These are phyloP conservation scores for Beauveria sp. DNA, from an alignment of 2,329 filamentous ascomycete species.

Conservation along the genomic window DNA sequence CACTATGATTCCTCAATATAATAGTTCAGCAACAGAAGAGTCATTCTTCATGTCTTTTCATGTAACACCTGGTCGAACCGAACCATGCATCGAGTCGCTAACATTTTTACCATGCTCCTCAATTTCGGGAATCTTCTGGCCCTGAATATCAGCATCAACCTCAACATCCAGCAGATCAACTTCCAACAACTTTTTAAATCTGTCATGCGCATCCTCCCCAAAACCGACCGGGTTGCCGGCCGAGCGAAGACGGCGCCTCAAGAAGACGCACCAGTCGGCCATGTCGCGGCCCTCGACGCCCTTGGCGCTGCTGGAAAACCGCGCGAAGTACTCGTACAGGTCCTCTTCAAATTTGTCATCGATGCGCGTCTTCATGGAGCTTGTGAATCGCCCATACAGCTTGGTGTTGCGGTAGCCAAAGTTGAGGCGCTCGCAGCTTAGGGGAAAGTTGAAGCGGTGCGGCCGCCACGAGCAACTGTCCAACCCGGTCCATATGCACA, in stretches of 20 bases:
- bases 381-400: conserved; percentile 27
- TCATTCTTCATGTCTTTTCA: too few relatives aligned
- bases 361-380: conserved; percentile 25
- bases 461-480: too few relatives aligned
- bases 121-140: neutral
- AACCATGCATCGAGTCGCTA: conserved; percentile 11
- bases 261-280: conserved; percentile 17
- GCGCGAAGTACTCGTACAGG: conserved; percentile 18
- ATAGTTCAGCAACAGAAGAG: neutral
- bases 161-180: neutral
- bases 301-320: conserved; percentile 6
- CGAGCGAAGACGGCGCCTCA: conserved; percentile 10
- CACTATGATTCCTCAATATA: neutral
- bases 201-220: neutral
- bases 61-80: neutral
- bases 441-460: conserved; percentile 17
- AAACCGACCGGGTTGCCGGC: neutral
- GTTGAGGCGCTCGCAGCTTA: conserved; percentile 19
- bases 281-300: conserved; percentile 12
- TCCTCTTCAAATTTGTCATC: conserved; percentile 34
- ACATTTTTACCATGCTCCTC: neutral
- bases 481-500: neutral
- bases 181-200: neutral
- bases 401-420: conserved; percentile 26
- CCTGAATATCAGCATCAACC: neutral